Evolutionary conservation across 106 monocot genomes (phyloP).

Genomic region (Chionographis japonica): DNA sequence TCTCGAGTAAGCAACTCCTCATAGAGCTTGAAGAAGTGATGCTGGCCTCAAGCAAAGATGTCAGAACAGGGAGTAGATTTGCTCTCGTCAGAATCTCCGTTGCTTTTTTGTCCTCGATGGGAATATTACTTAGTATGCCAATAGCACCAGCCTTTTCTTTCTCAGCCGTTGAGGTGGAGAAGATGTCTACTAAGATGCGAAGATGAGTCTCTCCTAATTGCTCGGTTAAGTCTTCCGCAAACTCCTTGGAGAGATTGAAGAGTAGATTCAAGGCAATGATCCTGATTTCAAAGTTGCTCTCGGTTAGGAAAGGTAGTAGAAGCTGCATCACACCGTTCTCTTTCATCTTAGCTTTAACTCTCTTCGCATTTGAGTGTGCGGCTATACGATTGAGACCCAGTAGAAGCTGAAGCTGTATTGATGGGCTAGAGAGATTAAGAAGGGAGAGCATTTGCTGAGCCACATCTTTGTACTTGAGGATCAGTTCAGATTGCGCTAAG

Average conservation of each 20-base stretch:
- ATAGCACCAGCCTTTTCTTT: conserved; percentile 56
- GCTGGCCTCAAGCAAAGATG: conserved; percentile 27
- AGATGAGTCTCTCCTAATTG: conserved; percentile 49
- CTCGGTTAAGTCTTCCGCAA: conserved; percentile 23
- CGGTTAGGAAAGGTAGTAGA: conserved; percentile 52
- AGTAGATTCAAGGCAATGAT: conserved; percentile 44
- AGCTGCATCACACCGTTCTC: conserved; percentile 58
- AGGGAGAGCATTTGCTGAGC: conserved; percentile 71
- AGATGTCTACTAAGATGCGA: conserved; percentile 35
- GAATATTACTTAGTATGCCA: conserved; percentile 66
- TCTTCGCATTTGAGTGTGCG: conserved; percentile 37
- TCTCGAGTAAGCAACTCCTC: conserved; percentile 39
- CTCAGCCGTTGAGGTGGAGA: conserved; percentile 27
- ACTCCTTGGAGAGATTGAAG: conserved; percentile 58
- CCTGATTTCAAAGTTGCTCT: conserved; percentile 36
- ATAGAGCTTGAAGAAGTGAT: conserved; percentile 5
- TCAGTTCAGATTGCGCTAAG: conserved; percentile 48
- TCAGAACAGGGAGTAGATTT: conserved; percentile 58
- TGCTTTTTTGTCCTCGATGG: conserved; percentile 48
- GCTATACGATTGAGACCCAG: conserved; percentile 63
- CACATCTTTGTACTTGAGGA: conserved; percentile 51
- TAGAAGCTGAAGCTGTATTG: conserved; percentile 58
- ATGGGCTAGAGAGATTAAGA: conserved; percentile 56
- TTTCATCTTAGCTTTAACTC: conserved; percentile 46
- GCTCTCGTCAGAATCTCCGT: conserved; percentile 44